Percentiles rank a stretch among this genome's conserved stretches.
Conservation (phyloP, 1,139 yeast species). For the Yamadazyma siamensis region DNA sequence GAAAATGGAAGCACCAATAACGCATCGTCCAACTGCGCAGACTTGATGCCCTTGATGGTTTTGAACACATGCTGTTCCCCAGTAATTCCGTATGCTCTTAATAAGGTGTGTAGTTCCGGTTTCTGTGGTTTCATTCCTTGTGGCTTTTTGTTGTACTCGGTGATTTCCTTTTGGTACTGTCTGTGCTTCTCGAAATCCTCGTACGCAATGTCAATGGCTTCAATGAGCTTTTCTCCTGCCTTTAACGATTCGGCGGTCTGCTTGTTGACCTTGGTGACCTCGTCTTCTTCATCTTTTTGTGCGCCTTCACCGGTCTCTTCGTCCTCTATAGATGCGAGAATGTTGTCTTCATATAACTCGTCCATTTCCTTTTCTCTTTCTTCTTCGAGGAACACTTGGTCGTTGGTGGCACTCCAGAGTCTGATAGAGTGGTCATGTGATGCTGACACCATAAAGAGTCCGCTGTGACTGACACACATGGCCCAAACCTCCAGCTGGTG, state of each 20-base stretch:
- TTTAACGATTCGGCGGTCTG: conserved; percentile 90
- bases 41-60: conserved; percentile 62
- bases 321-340: conserved; percentile 63
- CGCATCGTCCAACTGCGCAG: conserved; percentile 91
- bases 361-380: conserved; percentile 95
- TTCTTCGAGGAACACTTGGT: conserved; percentile 91
- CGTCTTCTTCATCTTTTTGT: conserved; percentile 46
- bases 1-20: conserved; percentile 87
- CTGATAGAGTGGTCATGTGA: conserved; percentile 94
- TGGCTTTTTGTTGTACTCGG: conserved; percentile 35
- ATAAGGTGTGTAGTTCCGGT: conserved; percentile 67
- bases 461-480: conserved; percentile 69
- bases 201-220: conserved; percentile 81
- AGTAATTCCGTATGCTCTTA: conserved; percentile 63
- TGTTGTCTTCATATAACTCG: conserved; percentile 77
- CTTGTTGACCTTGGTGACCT: conserved; percentile 64
- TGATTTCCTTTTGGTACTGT: conserved; percentile 37
- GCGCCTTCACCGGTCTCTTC: conserved; percentile 37
- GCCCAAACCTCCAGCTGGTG: conserved; percentile 97
- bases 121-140: conserved; percentile 46
- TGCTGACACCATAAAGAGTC: conserved; percentile 74
- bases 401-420: conserved; percentile 89
- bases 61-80: conserved; percentile 82
- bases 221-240: conserved; percentile 92
- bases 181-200: conserved; percentile 64